Evolutionary conservation across 352 stramenopile species (phyloP).

Genomic region (Hyaloperonospora arabidopsidis): DNA sequence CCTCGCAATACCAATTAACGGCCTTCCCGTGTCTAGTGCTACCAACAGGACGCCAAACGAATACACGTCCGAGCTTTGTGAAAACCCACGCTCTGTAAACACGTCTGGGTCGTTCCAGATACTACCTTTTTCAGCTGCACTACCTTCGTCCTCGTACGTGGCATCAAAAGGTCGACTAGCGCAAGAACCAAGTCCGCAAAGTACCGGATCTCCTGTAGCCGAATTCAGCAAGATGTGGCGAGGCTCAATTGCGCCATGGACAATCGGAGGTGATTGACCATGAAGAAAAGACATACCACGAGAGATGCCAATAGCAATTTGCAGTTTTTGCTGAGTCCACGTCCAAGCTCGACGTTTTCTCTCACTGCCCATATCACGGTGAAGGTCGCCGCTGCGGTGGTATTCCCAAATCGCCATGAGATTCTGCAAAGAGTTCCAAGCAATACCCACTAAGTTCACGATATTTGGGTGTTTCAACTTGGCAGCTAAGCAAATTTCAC

Average conservation of each 20-base stretch:
- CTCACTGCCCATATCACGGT: conserved; percentile 17
- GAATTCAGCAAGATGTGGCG: conserved; percentile 42
- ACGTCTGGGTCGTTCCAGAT: conserved; percentile 50
- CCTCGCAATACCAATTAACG: conserved; percentile 26
- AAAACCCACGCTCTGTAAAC: conserved; percentile 28
- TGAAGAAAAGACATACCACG: conserved; percentile 47
- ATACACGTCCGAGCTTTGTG: conserved; percentile 45
- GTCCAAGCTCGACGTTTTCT: conserved; percentile 27
- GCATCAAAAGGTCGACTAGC: conserved; percentile 15
- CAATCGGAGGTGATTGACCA: conserved; percentile 25
- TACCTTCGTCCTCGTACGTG: conserved; percentile 16
- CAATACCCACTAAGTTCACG: conserved; percentile 42
- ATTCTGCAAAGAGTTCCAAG: conserved; percentile 58
- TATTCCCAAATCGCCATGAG: conserved; percentile 42
- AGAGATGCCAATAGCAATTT: conserved; percentile 38
- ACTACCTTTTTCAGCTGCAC: conserved; percentile 22
- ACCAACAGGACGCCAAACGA: conserved; percentile 49
- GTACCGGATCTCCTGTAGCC: conserved; percentile 30
- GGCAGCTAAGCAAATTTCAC: conserved; percentile 48
- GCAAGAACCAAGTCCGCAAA: conserved; percentile 44
- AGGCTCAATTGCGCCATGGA: conserved; percentile 51
- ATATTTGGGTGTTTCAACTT: conserved; percentile 51
- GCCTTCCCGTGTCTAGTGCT: conserved; percentile 43
- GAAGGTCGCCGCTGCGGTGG: conserved; percentile 37
- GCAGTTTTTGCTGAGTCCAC: conserved; percentile 43